Base-by-base conservation (phyloP, 2,329 filamentous ascomycete species). In the Colletotrichum gloeosporioides region DNA sequence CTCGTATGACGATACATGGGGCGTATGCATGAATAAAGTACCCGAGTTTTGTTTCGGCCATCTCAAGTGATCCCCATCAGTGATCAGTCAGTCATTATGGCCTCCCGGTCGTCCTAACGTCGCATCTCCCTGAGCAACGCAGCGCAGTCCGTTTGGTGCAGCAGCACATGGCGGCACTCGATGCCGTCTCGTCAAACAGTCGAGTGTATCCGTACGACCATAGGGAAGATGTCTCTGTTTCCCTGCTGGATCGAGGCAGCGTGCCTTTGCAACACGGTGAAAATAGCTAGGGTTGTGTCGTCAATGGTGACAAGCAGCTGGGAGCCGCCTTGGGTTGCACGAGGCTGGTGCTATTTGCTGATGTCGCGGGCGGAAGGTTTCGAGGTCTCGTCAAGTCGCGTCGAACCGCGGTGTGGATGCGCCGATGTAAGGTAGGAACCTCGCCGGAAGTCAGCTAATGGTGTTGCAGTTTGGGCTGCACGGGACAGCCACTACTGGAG, bases 1-100 rank as follows among this genome's bases (percentile, higher is more conserved):
- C 61, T 79, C 75, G 79, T 79, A 79, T 73, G 74, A 78, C 75
- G 77, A 72, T 83, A 83, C 81, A 80, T 82, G 69, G 71, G 77
- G 67, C 69, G 62, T 75, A 73, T 80, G 80, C 79, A 80, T 77
- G 71, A 80, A 77, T 77, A 77, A 82, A 81, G 81, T 82, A 82
- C 80, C 79, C 71, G 53, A 49, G 39, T 71, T 71, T 73, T 66
- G 75, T 70, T 75, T 77, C 62, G 65, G 49, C 67, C 61, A 53
- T 44, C 25, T 53, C 36, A 39, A 67, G 25, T 67, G 61, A 75
- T 53, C 64, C 65, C 55, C 71, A 75, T 75, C 53, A 66, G 59
- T 32, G 18, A 64, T 65, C 71, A 69, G 55, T 64, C 55, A 74
- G 74, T 59, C 67, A 59, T 53, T 22, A 55, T 67, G 61, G 57